Evolutionary conservation across 208 protist genomes (phyloP).

Genomic region (Trypanosoma melophagium): DNA sequence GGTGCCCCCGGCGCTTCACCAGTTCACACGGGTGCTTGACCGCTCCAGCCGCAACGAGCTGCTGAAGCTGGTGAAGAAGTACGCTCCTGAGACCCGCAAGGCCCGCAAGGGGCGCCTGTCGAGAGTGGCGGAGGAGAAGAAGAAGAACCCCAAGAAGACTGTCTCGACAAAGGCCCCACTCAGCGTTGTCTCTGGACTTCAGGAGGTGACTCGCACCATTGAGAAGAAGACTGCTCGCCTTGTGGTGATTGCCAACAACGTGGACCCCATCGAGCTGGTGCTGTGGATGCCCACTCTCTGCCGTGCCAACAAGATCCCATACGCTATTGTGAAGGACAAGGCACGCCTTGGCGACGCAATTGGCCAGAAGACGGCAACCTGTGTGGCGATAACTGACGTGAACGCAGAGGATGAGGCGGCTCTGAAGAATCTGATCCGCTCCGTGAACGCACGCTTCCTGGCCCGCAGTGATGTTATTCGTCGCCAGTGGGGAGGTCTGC

Average conservation of each 20-base stretch:
- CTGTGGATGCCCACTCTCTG: constrained; percentile 99
- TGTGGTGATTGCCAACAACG: constrained; percentile 99
- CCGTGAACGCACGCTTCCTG: constrained; percentile 94
- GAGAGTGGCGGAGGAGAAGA: constrained; percentile 93
- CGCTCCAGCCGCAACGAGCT: constrained; percentile 95
- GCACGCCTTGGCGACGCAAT: constrained; percentile 96
- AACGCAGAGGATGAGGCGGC: constrained; percentile 91
- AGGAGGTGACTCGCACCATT: constrained; percentile 97
- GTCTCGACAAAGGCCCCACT: constrained; percentile 87
- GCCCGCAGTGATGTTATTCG: constrained; percentile 89
- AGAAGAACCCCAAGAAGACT: constrained; percentile 76
- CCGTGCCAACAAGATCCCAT: constrained; percentile 98
- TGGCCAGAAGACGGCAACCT: constrained; percentile 96
- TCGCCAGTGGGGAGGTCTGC: constrained; percentile 94
- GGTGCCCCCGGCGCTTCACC: constrained; percentile 90
- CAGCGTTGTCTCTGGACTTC: constrained; percentile 95
- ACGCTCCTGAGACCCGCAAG: constrained; percentile 95
- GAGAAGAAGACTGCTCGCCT: constrained; percentile 99
- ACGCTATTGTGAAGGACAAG: constrained; percentile 99
- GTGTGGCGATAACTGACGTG: constrained; percentile 95
- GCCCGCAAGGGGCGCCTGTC: constrained; percentile 95
- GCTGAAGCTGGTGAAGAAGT: constrained; percentile 98
- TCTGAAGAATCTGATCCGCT: constrained; percentile 92
- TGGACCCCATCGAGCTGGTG: constrained; percentile 99
- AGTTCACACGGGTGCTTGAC: constrained; percentile 93